Conservation (phyloP, 2,329 filamentous ascomycete genomes). For the Ophiocordyceps camponoti-saundersi region DNA sequence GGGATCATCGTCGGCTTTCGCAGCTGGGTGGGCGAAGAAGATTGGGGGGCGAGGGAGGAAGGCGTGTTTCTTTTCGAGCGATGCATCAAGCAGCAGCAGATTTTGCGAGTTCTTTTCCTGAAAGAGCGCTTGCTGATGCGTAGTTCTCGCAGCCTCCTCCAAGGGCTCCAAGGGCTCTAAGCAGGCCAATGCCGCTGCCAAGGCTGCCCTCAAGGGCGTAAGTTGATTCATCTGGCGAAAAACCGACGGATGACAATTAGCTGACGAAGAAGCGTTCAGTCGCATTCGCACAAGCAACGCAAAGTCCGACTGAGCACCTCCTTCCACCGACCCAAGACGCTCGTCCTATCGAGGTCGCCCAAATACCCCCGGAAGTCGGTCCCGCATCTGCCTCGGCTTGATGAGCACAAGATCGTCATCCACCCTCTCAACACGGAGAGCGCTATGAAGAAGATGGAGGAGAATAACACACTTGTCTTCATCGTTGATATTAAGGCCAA, state of each 20-base stretch:
- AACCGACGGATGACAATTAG: not conserved
- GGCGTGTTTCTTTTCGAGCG: no score
- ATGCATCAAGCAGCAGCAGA: conserved; percentile 54
- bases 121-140: conserved; percentile 58
- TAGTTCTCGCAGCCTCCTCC: conserved; percentile 35
- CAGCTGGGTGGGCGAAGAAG: no score
- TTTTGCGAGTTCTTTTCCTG: conserved; percentile 51
- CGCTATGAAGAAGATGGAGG: conserved; percentile 99
- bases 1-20: conserved; percentile 9
- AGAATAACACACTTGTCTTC: conserved; percentile 99
- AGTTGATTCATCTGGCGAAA: conserved; percentile 22
- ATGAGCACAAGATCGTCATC: conserved; percentile 94
- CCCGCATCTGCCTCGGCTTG: conserved; percentile 74
- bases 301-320: conserved; percentile 86
- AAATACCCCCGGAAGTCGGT: conserved; percentile 97
- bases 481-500: conserved; percentile 95
- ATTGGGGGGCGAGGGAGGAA: no score
- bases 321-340: conserved; percentile 97
- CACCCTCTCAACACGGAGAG: conserved; percentile 99
- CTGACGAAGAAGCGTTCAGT: conserved; percentile 14
- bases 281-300: conserved; percentile 61
- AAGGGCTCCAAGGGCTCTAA: conserved; percentile 51
- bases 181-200: conserved; percentile 86
- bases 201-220: conserved; percentile 93
- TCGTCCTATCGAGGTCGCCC: conserved; percentile 73